These are phyloP conservation scores for Talaromyces adpressus DNA, from an alignment of 495 filamentous ascomycete species.

Conservation along the genomic window DNA sequence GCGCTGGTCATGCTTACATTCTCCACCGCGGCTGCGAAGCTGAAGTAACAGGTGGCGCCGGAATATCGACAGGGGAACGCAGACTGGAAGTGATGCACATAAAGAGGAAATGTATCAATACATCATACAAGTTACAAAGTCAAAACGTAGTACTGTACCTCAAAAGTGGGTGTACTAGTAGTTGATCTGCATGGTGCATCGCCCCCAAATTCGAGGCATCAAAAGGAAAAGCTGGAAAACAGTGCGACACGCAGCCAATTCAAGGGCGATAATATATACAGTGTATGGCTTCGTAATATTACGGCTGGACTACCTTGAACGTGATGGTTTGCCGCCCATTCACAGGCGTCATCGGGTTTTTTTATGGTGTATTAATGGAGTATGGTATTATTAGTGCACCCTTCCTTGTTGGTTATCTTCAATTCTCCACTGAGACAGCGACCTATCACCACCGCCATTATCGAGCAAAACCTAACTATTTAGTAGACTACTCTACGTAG, in stretches of 20 bases:
- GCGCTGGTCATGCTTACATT: background rate
- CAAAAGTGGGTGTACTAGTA: too few species aligned
- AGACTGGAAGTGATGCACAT: background rate
- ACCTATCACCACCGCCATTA: background rate
- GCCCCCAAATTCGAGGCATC: background rate
- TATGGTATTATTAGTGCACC: background rate
- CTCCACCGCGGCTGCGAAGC: background rate
- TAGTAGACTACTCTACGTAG: background rate
- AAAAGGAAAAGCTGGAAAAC: background rate
- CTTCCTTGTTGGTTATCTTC: background rate
- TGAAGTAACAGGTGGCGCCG: background rate
- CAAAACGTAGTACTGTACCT: background rate
- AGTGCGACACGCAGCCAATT: background rate
- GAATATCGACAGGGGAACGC: background rate
- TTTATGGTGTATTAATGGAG: background rate
- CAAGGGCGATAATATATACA: background rate
- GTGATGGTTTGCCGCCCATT: background rate
- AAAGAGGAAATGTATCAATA: background rate
- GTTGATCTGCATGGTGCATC: background rate
- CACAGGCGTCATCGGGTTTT: background rate
- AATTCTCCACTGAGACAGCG: background rate
- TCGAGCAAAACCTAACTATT: background rate
- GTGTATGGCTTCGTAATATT: background rate
- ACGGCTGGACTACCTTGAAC: background rate
- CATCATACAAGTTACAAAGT: background rate